phyloP scores from a whole-genome alignment of 768 basidiomycete species.

The Trametes cubensis region DNA sequence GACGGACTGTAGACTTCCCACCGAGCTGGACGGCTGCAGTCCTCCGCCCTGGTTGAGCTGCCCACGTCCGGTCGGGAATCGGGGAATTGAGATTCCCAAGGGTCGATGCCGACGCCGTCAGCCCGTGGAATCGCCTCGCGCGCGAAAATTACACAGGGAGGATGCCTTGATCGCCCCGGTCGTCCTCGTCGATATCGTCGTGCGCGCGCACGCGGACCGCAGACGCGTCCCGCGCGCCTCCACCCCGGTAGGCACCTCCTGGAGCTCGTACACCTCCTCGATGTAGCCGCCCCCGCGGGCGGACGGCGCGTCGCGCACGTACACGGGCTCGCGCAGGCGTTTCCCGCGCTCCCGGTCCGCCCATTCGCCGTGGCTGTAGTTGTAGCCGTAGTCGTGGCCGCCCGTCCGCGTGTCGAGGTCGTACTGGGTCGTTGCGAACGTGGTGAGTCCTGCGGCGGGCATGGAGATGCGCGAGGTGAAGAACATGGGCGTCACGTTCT shows the following conservation, averaged over 20 bases:
- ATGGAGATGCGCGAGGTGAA: slow-evolving; percentile 28
- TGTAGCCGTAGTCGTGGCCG: neutral
- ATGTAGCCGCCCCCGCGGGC: slow-evolving; percentile 7
- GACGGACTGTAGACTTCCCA: no score
- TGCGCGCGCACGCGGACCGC: neutral
- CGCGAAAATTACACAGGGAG: neutral
- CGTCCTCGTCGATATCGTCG: neutral
- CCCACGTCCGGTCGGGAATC: no score
- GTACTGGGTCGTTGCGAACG: neutral
- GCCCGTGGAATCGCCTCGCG: no score
- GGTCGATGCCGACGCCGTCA: no score
- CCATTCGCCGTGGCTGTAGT: neutral
- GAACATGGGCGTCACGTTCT: slow-evolving; percentile 24
- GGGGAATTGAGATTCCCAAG: no score
- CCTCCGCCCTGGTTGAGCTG: no score
- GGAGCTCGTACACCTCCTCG: slow-evolving; percentile 21
- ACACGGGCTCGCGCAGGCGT: slow-evolving; percentile 10
- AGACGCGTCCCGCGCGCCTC: neutral
- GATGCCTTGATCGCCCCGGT: neutral
- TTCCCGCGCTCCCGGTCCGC: neutral
- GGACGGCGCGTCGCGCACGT: slow-evolving; percentile 8
- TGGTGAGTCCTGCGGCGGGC: slow-evolving; percentile 6
- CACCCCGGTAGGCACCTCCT: neutral
- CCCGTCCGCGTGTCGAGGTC: neutral
- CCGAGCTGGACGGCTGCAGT: no score